These are phyloP conservation scores for Conticribra weissflogii DNA, from an alignment of 108 stramenopile genomes.

Conservation along the genomic window DNA sequence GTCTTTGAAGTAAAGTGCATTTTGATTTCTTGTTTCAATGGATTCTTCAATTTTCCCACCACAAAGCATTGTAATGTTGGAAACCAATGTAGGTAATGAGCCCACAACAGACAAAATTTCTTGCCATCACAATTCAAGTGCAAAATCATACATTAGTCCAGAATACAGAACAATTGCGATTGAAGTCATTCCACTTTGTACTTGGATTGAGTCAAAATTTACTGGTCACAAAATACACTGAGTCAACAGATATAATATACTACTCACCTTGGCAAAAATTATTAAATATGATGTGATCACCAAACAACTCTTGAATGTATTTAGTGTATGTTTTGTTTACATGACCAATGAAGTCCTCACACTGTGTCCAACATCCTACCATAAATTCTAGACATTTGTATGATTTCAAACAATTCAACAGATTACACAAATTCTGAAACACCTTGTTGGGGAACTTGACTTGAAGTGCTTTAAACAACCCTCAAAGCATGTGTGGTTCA, in stretches of 20 bases:
- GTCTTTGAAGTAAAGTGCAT: neutral
- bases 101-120: conserved; percentile 44
- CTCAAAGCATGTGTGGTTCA: too few relatives aligned
- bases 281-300: too few relatives aligned
- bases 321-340: too few relatives aligned
- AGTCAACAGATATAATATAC: neutral
- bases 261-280: neutral
- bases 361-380: too few relatives aligned
- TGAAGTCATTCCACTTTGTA: conserved; percentile 38
- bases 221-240: neutral
- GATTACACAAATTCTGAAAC: too few relatives aligned
- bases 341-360: too few relatives aligned
- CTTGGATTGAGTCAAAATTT: neutral
- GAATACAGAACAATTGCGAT: conserved; percentile 33
- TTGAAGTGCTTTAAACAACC: too few relatives aligned
- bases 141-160: conserved; percentile 7
- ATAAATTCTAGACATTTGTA: too few relatives aligned
- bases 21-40: neutral
- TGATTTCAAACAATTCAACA: too few relatives aligned
- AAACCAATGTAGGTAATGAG: conserved; percentile 29
- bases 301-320: too few relatives aligned
- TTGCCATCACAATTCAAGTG: neutral
- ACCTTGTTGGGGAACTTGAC: too few relatives aligned
- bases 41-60: neutral
- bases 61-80: conserved; percentile 37